Evolutionary conservation across 805 yeast genomes (phyloP).

Genomic region (Debaryomyces tyrocola): DNA sequence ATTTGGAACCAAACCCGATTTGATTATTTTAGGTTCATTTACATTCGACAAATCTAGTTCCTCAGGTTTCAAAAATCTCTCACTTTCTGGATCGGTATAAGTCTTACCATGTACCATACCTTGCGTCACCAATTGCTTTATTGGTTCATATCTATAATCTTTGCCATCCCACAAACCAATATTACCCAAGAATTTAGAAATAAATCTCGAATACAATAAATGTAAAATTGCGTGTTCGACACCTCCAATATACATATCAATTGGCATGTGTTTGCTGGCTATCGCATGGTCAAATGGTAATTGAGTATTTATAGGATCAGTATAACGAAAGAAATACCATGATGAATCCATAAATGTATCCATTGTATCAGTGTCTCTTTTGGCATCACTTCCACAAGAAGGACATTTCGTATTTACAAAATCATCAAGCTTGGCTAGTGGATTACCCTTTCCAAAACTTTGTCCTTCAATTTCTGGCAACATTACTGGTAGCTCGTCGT

Average conservation of each 20-base stretch:
- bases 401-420: constrained; percentile 83
- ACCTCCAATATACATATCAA: constrained; percentile 91
- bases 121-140: constrained; percentile 78
- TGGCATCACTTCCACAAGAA: constrained; percentile 58
- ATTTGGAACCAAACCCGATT: constrained; percentile 50
- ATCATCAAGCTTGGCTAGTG: constrained; percentile 58
- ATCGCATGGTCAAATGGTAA: constrained; percentile 52
- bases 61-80: constrained; percentile 74
- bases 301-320: constrained; percentile 64
- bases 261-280: constrained; percentile 66
- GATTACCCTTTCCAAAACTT: constrained; percentile 62
- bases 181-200: constrained; percentile 73
- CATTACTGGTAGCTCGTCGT: constrained; percentile 75
- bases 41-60: constrained; percentile 55
- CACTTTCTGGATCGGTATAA: constrained; percentile 65
- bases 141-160: constrained; percentile 70
- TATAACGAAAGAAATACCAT: constrained; percentile 89
- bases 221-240: constrained; percentile 96
- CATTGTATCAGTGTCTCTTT: constrained; percentile 96
- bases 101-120: constrained; percentile 99
- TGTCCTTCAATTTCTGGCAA: constrained; percentile 65
- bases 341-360: constrained; percentile 98
- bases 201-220: constrained; percentile 79
- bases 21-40: constrained; percentile 44
- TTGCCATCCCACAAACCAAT: constrained; percentile 70